Conservation (phyloP, 495 filamentous ascomycete genomes). For the Penicillium maclennaniae region DNA sequence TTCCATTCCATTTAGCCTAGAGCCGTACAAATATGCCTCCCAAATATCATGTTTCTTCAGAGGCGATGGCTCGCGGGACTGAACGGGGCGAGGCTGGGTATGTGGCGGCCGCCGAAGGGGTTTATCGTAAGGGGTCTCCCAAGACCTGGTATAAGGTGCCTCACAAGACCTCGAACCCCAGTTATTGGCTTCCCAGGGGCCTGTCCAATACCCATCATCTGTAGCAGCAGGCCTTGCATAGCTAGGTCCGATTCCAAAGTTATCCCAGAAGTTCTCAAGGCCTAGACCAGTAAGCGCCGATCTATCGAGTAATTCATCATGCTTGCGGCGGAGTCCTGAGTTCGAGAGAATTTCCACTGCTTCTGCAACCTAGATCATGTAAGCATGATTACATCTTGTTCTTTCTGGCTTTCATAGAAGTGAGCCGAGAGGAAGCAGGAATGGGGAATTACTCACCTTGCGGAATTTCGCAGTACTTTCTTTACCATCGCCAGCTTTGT, state of each 20-base stretch:
- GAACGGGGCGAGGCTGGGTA: too few relatives aligned
- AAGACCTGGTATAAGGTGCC: neutral
- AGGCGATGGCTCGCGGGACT: too few relatives aligned
- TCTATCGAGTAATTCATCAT: constrained; percentile 16
- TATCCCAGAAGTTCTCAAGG: neutral
- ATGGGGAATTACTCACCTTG: constrained; percentile 14
- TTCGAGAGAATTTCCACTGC: constrained; percentile 41
- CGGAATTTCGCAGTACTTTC: constrained; percentile 43
- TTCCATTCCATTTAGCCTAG: neutral
- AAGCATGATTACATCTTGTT: neutral
- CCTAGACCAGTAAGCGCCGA: neutral
- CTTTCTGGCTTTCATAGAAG: neutral
- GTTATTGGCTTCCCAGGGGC: neutral
- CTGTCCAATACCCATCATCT: neutral
- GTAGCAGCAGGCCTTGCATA: neutral
- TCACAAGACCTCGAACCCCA: too few relatives aligned
- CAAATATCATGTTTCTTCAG: neutral
- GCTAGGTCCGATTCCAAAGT: neutral
- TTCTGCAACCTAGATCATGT: constrained; percentile 30
- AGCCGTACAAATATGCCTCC: neutral
- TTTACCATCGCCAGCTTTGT: constrained; percentile 51
- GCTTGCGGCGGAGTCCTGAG: constrained; percentile 19
- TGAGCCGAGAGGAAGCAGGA: neutral
- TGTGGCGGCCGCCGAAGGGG: neutral
- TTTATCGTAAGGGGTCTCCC: neutral